Evolutionary conservation across 345 rosid genomes (phyloP), one percentile per base, ranked within the genome.

Genomic region (Rhodomyrtus tomentosa): DNA sequence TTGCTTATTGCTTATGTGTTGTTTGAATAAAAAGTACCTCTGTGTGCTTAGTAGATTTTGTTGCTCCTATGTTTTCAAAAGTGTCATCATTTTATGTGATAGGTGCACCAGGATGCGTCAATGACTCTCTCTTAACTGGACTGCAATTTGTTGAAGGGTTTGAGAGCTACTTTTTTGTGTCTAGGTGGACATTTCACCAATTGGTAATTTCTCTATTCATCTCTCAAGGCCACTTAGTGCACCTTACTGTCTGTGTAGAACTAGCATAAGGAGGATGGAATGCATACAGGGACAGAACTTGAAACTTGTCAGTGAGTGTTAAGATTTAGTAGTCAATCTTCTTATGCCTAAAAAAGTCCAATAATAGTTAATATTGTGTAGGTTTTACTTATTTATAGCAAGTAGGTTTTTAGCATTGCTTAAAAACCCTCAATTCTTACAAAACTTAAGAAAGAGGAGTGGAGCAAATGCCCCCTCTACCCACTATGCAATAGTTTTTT

Each of bases 101-200:
- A 96, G 98, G 99, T 72, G 93, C 98, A 59, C 98, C 98, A 7
- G 99, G 99, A 76, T 95, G 95, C 88, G 86, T 96, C 90, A 96
- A 88, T 83, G 99, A 96, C 90, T 89, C 98, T 83, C 93, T 96
- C 83, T 91, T 96, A 89, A 96, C 99, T 5, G 99, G 99, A 68
- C 86, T 96, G 88, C 99, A 96, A 89, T 96, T 96, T 88, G 93
- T 96, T 85, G 96, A 96, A 91, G 99, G 98, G 83, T 87, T 96
- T 10, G 97, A 94, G 85, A 93, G 94, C 88, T 93, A 89, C 91
- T 96, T 96, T 86, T 95, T 96, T 87, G 98, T 96, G 52, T 92
- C 96, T 58, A 86, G 98, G 82, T 96, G 99, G 99, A 95, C 97
- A 3, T 93, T 95, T 96, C 99, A 96, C 88, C 99, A 96, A 88